Percentiles rank a stretch among this genome's conserved stretches.
Evolutionary conservation across 352 stramenopile genomes (phyloP).

Genomic region (Globisporangium perplexum): DNA sequence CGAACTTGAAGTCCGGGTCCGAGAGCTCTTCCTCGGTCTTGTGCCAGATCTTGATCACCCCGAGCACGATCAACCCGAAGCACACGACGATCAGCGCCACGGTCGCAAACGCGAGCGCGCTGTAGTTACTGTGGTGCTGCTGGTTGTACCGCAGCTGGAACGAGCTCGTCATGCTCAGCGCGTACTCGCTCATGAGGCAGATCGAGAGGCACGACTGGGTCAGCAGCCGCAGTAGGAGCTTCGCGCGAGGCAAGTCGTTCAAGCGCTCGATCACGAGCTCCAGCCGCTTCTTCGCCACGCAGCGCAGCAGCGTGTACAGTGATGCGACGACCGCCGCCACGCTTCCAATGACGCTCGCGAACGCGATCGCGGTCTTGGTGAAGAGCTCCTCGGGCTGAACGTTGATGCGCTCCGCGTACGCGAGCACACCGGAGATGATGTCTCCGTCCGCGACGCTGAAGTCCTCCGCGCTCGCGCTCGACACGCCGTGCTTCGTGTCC

Average conservation of each 20-base stretch:
- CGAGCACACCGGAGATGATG: slow-evolving; percentile 68
- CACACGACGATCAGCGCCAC: slow-evolving; percentile 58
- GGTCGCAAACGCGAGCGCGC: slow-evolving; percentile 50
- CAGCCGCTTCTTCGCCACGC: slow-evolving; percentile 36
- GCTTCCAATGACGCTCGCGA: slow-evolving; percentile 44
- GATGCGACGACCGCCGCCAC: slow-evolving; percentile 55
- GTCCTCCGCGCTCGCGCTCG: slow-evolving; percentile 24
- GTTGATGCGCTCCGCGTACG: slow-evolving; percentile 58
- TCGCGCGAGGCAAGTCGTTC: slow-evolving; percentile 59
- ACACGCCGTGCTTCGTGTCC: slow-evolving; percentile 13
- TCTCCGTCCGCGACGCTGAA: slow-evolving; percentile 61
- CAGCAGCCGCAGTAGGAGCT: slow-evolving; percentile 61
- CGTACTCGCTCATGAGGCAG: slow-evolving; percentile 76
- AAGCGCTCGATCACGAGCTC: slow-evolving; percentile 53
- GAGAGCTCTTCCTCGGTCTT: slow-evolving; percentile 51
- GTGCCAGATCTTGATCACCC: slow-evolving; percentile 56
- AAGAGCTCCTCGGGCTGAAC: slow-evolving; percentile 66
- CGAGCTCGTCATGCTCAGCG: slow-evolving; percentile 69
- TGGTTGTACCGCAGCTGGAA: slow-evolving; percentile 78
- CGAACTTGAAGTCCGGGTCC: slow-evolving; percentile 73
- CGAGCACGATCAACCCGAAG: slow-evolving; percentile 60
- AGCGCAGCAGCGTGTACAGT: slow-evolving; percentile 45
- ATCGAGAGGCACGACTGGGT: slow-evolving; percentile 68
- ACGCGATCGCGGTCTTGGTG: slow-evolving; percentile 64
- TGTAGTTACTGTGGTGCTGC: slow-evolving; percentile 31